Evolutionary conservation across 305 asterid species (phyloP).

Genomic region (Fraxinus baroniana): DNA sequence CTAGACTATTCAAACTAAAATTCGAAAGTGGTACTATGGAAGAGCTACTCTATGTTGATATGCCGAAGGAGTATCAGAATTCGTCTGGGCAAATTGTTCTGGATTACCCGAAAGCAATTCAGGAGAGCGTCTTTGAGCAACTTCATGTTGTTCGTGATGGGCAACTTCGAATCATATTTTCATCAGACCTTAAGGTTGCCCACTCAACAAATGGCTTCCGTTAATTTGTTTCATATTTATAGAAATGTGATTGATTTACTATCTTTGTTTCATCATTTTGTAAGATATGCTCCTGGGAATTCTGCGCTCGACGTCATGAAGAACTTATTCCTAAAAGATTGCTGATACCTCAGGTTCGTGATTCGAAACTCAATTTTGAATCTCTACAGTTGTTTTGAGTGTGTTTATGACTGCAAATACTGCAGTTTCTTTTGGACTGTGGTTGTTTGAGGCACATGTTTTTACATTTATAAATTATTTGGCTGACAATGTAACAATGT

Average conservation of each 20-base stretch:
- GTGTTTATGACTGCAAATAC: background rate
- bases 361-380: constrained; percentile 7
- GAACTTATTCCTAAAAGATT: constrained; percentile 76
- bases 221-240: constrained; percentile 10
- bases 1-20: constrained; percentile 75
- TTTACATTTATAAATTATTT: background rate
- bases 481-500: background rate
- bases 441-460: background rate
- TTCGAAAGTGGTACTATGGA: constrained; percentile 79
- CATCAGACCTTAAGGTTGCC: constrained; percentile 77
- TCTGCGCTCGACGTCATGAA: constrained; percentile 83
- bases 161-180: constrained; percentile 73
- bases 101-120: constrained; percentile 78
- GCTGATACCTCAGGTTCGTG: constrained; percentile 63
- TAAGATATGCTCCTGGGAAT: constrained; percentile 89
- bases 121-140: constrained; percentile 80
- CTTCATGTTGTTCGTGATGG: constrained; percentile 82
- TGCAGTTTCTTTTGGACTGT: background rate
- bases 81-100: constrained; percentile 70
- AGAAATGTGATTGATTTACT: constrained; percentile 11
- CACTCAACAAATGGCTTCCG: background rate
- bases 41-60: constrained; percentile 70
- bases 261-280: constrained; percentile 17
- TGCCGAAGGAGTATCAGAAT: constrained; percentile 76
- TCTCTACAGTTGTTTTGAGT: background rate